Base-by-base conservation (phyloP, 495 filamentous ascomycete genomes). In the Podospora didyma region DNA sequence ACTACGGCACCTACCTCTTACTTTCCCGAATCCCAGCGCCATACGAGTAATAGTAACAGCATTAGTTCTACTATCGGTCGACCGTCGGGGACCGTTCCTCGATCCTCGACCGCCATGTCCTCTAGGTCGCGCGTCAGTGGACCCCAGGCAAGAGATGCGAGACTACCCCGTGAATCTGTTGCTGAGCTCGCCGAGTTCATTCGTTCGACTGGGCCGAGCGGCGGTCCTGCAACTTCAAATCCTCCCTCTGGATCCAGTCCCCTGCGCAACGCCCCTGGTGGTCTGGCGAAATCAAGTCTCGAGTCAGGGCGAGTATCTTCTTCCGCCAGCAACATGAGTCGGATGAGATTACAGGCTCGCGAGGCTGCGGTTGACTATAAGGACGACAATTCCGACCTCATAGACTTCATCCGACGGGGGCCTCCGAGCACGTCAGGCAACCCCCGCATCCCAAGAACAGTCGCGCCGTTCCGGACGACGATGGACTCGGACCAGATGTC, bases 321-420 rank as follows among this genome's bases (percentile, higher is more conserved):
- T 5, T 66, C 68, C 7, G 66, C 62, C 11, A 72, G 61, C 63
- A 62, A 58, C 46, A 64, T 62, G 19, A 68, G 61, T 44, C 67
- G 77, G 22, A 74, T 72, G 37, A 79, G 78, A 44, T 73, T 90
- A 46, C 83, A 91, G 72, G 86, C 91, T 57, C 86, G 92, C 17
- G 82, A 86, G 58, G 81, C 90, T n/a, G 74, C 79, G 26, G 77
- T 81, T 20, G 73, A 82, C 22, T 74, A 75, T 24, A 80, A 78
- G 42, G 84, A 85, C 46, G 81, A 84, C 61, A 96, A 84, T 46
- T 86, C 87, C 2, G 94, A 96, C 57, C 73, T 98, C 39, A 95
- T 96, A 50, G 90, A 97, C 63, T 97, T 97, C 73, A 92, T 98
- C 51, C 85, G 92, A 48, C 85, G 89, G 69, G 89, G 93, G 1